Evolutionary conservation across 441 rosid genomes (phyloP).

Genomic region (Euphorbia schlechtendalii): DNA sequence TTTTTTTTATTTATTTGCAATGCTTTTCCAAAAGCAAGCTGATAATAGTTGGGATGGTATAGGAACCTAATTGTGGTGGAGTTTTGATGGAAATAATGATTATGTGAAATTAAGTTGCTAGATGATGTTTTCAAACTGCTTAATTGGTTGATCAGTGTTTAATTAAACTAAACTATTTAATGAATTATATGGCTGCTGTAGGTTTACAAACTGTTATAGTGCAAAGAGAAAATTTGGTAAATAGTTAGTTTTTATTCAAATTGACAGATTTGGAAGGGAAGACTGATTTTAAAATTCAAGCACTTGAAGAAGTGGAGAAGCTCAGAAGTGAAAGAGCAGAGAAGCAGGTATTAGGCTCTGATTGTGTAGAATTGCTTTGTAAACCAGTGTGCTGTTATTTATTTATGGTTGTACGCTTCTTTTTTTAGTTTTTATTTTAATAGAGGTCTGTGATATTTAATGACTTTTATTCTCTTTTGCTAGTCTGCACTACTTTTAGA

Average conservation of each 20-base stretch:
- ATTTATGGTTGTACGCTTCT: constrained; percentile 6
- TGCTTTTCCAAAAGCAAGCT: background rate
- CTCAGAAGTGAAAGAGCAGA: constrained; percentile 92
- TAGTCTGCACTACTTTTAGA: constrained; percentile 94
- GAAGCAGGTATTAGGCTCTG: constrained; percentile 51
- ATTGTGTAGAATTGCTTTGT: background rate
- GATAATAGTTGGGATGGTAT: background rate
- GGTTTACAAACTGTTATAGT: background rate
- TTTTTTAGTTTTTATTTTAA: background rate
- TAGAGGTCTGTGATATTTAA: background rate
- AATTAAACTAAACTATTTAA: no score
- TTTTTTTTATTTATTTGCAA: background rate
- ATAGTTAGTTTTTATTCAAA: constrained; percentile 4
- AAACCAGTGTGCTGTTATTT: background rate
- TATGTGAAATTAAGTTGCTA: background rate
- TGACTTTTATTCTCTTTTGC: constrained; percentile 18
- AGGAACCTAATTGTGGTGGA: background rate
- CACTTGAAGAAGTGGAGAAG: constrained; percentile 88
- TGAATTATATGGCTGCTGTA: background rate
- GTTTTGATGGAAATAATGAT: background rate
- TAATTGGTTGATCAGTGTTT: constrained; percentile 5
- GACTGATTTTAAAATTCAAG: constrained; percentile 83
- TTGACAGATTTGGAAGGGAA: constrained; percentile 87
- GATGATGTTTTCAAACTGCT: background rate
- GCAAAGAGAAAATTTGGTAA: background rate